Evolutionary conservation across 78 protist genomes (phyloP).

Genomic region (Diacronema lutheri): DNA sequence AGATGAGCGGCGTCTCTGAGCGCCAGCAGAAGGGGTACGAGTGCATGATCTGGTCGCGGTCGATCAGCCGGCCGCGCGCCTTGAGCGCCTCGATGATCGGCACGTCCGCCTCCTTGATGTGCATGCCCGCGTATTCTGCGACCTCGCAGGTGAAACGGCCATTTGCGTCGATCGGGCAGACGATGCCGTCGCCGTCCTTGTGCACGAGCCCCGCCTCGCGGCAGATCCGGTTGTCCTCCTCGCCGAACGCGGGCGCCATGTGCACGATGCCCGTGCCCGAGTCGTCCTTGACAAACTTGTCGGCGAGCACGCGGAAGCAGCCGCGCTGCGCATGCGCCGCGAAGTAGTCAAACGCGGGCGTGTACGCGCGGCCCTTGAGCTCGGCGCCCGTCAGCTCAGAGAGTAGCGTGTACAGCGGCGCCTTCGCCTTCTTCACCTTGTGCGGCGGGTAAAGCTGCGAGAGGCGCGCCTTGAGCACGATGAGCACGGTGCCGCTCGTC

Average conservation of each 20-base stretch:
- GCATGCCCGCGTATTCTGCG: slow-evolving; percentile 80
- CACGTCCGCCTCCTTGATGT: slow-evolving; percentile 92
- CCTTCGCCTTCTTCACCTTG: slow-evolving; percentile 23
- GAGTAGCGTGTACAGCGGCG: neutral
- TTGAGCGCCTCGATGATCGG: slow-evolving; percentile 77
- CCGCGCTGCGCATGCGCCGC: neutral
- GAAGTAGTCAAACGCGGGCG: slow-evolving; percentile 95
- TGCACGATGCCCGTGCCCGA: slow-evolving; percentile 98
- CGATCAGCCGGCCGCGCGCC: slow-evolving; percentile 57
- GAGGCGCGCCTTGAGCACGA: slow-evolving; percentile 38
- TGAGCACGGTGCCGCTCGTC: neutral
- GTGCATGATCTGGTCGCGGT: slow-evolving; percentile 73
- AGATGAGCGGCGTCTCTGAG: slow-evolving; percentile 54
- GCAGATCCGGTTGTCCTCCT: slow-evolving; percentile 98
- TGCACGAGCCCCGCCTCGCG: slow-evolving; percentile 66
- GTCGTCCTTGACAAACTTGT: slow-evolving; percentile 89
- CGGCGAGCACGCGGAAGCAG: slow-evolving; percentile 80
- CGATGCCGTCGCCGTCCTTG: slow-evolving; percentile 55
- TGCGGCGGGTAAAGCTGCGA: slow-evolving; percentile 31
- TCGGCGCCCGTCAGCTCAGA: slow-evolving; percentile 51
- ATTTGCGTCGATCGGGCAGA: slow-evolving; percentile 94
- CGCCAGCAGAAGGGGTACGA: slow-evolving; percentile 99
- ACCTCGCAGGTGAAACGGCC: slow-evolving; percentile 95
- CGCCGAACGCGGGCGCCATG: slow-evolving; percentile 99
- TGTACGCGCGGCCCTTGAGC: slow-evolving; percentile 78